A percentile compares a stretch with the other conserved stretches of the same genome.
phyloP scores from a whole-genome alignment of 768 basidiomycete genomes.

The Tylopilus rubrobrunneus region DNA sequence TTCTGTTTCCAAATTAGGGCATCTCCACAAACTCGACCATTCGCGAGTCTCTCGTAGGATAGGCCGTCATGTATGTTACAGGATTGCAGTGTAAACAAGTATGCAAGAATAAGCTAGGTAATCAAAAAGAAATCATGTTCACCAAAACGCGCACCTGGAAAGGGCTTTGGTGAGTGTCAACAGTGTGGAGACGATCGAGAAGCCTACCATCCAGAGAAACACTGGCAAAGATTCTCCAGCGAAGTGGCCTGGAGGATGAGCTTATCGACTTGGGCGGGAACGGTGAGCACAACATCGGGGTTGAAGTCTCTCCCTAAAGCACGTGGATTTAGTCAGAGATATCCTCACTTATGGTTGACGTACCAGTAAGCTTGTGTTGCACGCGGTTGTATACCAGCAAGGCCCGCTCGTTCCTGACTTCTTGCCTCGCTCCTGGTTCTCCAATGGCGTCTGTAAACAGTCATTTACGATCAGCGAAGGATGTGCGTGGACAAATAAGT shows the following conservation, averaged over 20 bases:
- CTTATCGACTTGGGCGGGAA: constrained; percentile 86
- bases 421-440: constrained; percentile 61
- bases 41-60: not conserved
- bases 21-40: not conserved
- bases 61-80: constrained; percentile 21
- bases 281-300: constrained; percentile 66
- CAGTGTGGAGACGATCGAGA: not conserved
- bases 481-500: constrained; percentile 23
- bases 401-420: constrained; percentile 88
- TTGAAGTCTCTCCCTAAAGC: constrained; percentile 86
- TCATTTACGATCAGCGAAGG: constrained; percentile 2
- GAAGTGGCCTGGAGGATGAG: constrained; percentile 92
- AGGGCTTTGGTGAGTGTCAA: constrained; percentile 3
- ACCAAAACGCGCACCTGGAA: constrained; percentile 75
- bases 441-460: constrained; percentile 37
- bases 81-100: constrained; percentile 13
- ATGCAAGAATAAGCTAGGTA: constrained; percentile 11
- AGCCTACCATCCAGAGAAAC: constrained; percentile 86
- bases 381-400: constrained; percentile 92
- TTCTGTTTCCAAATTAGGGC: constrained; percentile 14
- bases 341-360: constrained; percentile 11
- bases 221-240: constrained; percentile 93
- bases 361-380: constrained; percentile 90
- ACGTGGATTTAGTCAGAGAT: not conserved
- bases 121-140: constrained; percentile 13